Evolutionary conservation across 805 yeast species (phyloP), one percentile per base, ranked within the genome.

Genomic region (Saccharomycopsis malanga): DNA sequence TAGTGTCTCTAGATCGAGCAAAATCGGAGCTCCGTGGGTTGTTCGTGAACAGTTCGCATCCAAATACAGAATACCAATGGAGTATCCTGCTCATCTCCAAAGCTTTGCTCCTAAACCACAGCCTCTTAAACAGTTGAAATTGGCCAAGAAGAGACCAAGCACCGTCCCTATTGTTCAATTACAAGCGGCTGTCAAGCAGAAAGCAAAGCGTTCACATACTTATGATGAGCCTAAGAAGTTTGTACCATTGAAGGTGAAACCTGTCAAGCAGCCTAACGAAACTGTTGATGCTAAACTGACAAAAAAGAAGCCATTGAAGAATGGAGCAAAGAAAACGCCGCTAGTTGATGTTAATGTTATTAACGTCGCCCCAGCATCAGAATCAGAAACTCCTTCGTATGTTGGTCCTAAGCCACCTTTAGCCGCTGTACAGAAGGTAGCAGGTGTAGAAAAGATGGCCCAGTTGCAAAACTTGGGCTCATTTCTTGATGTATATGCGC

Each of bases 21-120:
- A 84, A 71, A 71, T 81, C 37, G 97, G 98, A 2, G 91, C 97
- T 2, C 98, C 98, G 2, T 93, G 98, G 98, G 79, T 91, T 18
- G 93, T 93, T 14, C 84, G 82, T 59, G 79, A 77, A 22, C 80
- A 81, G 54, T 87, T 77, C 61, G 93, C 93, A 0, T 71, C 70
- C 47, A 73, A 73, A 56, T 87, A 81, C 61, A 67, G 85, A 54
- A 83, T 87, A 17, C 74, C 82, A 9, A 68, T 71, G 15, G 80
- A 72, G 34, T 74, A 72, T 54, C 87, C 87, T 1, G 70, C 73
- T 4, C 74, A 78, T 47, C 63, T 81, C 47, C 67, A 54, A 2
- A 56, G 56, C 21, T 62, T 54, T 46, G 49, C 48, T 17, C 53
- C 49, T n/a, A 25, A 45, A 18, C 30, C 23, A 17, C 4, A 2